These are phyloP conservation scores for Ceratocystiopsis brevicomis DNA, from an alignment of 2,329 filamentous ascomycete genomes.

Conservation along the genomic window DNA sequence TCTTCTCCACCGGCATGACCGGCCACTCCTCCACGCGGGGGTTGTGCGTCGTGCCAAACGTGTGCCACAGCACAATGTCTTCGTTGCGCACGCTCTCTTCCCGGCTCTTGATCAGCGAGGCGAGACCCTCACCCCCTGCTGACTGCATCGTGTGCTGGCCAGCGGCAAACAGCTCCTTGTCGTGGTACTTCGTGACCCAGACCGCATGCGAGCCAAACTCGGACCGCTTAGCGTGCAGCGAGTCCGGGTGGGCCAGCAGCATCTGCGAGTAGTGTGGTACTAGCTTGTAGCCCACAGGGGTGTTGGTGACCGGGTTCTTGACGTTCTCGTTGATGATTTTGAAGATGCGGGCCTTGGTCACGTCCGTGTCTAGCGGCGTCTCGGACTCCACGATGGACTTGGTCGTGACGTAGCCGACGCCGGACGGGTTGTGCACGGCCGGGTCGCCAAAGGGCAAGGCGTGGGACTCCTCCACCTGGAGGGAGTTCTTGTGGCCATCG, in stretches of 20 bases:
- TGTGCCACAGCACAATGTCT: constrained; percentile 44
- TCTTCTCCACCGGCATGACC: constrained; percentile 39
- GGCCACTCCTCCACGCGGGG: constrained; percentile 48
- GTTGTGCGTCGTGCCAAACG: constrained; percentile 43
- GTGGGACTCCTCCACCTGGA: constrained; percentile 21
- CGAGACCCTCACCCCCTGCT: neutral
- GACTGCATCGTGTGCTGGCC: constrained; percentile 20
- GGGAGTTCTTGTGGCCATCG: constrained; percentile 25
- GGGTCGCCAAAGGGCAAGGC: constrained; percentile 20
- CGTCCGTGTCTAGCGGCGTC: constrained; percentile 28
- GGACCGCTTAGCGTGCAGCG: constrained; percentile 20
- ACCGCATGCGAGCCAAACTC: constrained; percentile 24
- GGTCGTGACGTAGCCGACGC: constrained; percentile 23
- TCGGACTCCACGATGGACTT: constrained; percentile 24
- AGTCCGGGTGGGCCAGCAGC: constrained; percentile 20
- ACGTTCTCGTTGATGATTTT: constrained; percentile 27
- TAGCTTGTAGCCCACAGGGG: constrained; percentile 26
- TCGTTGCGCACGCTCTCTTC: constrained; percentile 17
- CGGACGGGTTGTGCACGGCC: constrained; percentile 27
- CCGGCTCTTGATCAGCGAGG: neutral
- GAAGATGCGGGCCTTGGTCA: constrained; percentile 23
- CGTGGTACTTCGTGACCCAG: constrained; percentile 25
- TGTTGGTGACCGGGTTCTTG: constrained; percentile 23
- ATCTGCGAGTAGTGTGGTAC: constrained; percentile 25
- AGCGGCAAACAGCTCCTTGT: constrained; percentile 24